These are phyloP conservation scores for Fusarium odoratissimum DNA, from an alignment of 2,329 filamentous ascomycete genomes.

Conservation along the genomic window DNA sequence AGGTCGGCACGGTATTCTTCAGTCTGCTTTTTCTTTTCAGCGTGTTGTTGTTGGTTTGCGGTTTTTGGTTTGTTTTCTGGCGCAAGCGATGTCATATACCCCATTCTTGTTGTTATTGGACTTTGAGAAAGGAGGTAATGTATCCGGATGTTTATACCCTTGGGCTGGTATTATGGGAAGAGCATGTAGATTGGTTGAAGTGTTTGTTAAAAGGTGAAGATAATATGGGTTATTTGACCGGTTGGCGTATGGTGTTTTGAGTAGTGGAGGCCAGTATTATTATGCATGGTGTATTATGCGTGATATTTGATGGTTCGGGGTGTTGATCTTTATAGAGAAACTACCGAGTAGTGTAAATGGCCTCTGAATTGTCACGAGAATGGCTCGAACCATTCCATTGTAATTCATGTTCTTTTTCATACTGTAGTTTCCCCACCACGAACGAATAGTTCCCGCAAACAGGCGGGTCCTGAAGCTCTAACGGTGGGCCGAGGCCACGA, in stretches of 20 bases:
- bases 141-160: conserved; percentile 25
- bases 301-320: background rate
- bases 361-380: background rate
- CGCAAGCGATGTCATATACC: conserved; percentile 21
- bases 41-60: background rate
- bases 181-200: conserved; percentile 10
- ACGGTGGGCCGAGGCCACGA: conserved; percentile 5
- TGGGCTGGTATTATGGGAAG: conserved; percentile 4
- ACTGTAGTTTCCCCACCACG: conserved; percentile 27
- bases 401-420: background rate
- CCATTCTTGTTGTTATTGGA: conserved; percentile 20
- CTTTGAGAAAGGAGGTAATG: conserved; percentile 23
- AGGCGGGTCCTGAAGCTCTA: conserved; percentile 11
- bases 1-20: conserved; percentile 14
- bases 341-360: background rate
- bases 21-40: background rate
- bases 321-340: background rate
- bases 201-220: conserved; percentile 1
- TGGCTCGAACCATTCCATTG: background rate
- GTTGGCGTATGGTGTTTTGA: background rate
- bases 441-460: conserved; percentile 23
- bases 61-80: conserved; percentile 1
- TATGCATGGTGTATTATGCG: background rate
- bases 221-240: background rate
- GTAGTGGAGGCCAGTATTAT: background rate